Conservation (phyloP, 495 filamentous ascomycete genomes). For the Haplographium delicatum region DNA sequence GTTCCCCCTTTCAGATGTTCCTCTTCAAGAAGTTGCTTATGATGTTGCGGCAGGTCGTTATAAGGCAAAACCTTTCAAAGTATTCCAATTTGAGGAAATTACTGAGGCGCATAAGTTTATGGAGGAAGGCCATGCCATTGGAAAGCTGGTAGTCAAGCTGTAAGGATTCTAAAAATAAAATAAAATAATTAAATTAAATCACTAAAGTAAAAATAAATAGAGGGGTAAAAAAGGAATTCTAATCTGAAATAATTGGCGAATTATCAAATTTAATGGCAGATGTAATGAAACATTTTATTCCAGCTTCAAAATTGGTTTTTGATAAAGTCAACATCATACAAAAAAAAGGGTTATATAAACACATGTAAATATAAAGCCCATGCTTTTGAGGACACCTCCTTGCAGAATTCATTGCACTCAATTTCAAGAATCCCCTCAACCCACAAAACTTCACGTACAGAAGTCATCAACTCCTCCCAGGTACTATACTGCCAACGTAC, state of each 20-base stretch:
- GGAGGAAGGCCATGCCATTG: slow-evolving; percentile 6
- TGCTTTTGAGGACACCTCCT: neutral
- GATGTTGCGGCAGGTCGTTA: slow-evolving; percentile 11
- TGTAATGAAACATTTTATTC: too few species aligned
- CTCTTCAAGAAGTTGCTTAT: slow-evolving; percentile 35
- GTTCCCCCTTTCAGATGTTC: slow-evolving; percentile 39
- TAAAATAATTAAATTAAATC: neutral
- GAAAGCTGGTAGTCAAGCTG: slow-evolving; percentile 17
- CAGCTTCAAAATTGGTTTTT: too few species aligned
- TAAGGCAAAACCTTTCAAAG: slow-evolving; percentile 12
- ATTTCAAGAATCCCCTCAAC: slow-evolving; percentile 2
- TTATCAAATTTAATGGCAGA: too few species aligned
- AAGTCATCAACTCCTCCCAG: slow-evolving; percentile 2
- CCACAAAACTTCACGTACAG: slow-evolving; percentile 6
- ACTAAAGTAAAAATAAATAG: too few species aligned
- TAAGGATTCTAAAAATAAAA: neutral
- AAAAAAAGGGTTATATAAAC: neutral
- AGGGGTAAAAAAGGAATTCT: too few species aligned
- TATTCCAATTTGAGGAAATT: slow-evolving; percentile 19
- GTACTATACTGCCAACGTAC: neutral
- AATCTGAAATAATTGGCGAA: too few species aligned
- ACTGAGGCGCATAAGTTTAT: slow-evolving; percentile 11
- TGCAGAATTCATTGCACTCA: slow-evolving; percentile 5
- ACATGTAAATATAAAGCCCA: neutral
- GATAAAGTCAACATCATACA: too few species aligned